Percentiles rank a stretch among this genome's conserved stretches.
phyloP scores from a whole-genome alignment of 2,329 filamentous ascomycete genomes.

The Exophiala spinifera region DNA sequence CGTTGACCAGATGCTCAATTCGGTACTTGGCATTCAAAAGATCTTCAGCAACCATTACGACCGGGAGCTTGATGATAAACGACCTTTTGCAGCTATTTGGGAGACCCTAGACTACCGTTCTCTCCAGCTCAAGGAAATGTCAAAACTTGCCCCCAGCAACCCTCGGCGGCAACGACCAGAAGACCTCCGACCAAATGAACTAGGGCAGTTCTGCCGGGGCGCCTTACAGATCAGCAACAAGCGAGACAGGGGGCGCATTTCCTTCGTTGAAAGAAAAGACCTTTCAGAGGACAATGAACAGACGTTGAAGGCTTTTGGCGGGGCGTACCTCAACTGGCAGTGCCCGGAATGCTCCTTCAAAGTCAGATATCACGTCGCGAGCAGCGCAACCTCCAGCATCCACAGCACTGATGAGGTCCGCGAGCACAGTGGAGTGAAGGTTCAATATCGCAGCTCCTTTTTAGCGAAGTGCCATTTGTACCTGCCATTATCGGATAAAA shows the following conservation, averaged over 20 bases:
- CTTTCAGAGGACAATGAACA: slow-evolving; percentile 20
- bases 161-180: slow-evolving; percentile 20
- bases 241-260: slow-evolving; percentile 25
- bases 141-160: slow-evolving; percentile 16
- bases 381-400: slow-evolving; percentile 24
- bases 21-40: slow-evolving; percentile 24
- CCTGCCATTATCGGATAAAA: slow-evolving; percentile 14
- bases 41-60: slow-evolving; percentile 30
- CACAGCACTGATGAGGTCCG: slow-evolving; percentile 26
- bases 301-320: slow-evolving; percentile 19
- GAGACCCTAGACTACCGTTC: slow-evolving; percentile 21
- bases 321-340: slow-evolving; percentile 28
- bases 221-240: slow-evolving; percentile 27
- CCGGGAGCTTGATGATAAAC: slow-evolving; percentile 22
- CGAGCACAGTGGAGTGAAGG: slow-evolving; percentile 12
- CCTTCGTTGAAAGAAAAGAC: slow-evolving; percentile 21
- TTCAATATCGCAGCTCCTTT: slow-evolving; percentile 27
- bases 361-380: slow-evolving; percentile 26
- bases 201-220: slow-evolving; percentile 28
- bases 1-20: slow-evolving; percentile 25
- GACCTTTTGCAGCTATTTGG: slow-evolving; percentile 24
- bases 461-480: slow-evolving; percentile 27
- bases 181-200: slow-evolving; percentile 17
- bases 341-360: slow-evolving; percentile 28
- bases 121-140: slow-evolving; percentile 21